Evolutionary conservation across 805 yeast species (phyloP).

Genomic region (Naumovozyma castellii): DNA sequence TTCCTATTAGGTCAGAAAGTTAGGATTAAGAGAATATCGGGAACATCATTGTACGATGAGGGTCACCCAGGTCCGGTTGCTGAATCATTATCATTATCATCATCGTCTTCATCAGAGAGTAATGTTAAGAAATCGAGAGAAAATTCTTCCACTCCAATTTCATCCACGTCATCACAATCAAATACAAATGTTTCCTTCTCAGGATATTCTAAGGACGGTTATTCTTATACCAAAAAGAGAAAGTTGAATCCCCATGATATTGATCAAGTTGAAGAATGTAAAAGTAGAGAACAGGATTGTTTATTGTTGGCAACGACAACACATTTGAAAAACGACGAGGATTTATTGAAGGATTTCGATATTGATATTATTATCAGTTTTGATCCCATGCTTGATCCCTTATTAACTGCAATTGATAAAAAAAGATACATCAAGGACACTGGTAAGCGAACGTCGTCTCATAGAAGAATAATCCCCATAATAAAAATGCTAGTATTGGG

Average conservation of each 20-base stretch:
- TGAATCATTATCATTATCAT: background rate
- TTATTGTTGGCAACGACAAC: conserved; percentile 39
- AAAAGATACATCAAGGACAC: conserved; percentile 9
- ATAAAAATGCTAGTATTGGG: conserved; percentile 37
- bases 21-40: conserved; percentile 58
- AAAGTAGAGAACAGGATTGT: conserved; percentile 22
- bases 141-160: background rate
- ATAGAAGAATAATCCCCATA: conserved; percentile 31
- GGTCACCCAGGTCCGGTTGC: conserved; percentile 6
- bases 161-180: conserved; percentile 2
- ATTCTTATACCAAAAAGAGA: conserved; percentile 17
- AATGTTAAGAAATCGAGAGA: conserved; percentile 2
- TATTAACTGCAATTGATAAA: conserved; percentile 24
- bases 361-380: conserved; percentile 41
- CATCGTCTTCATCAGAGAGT: background rate
- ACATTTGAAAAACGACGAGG: conserved; percentile 32
- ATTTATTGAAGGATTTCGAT: conserved; percentile 27
- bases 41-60: conserved; percentile 45
- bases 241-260: conserved; percentile 5
- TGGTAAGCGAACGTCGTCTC: background rate
- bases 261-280: conserved; percentile 2
- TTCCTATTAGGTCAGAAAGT: conserved; percentile 62
- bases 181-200: conserved; percentile 8
- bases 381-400: conserved; percentile 34
- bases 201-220: conserved; percentile 21